Evolutionary conservation across 2,329 filamentous ascomycete species (phyloP), one percentile per base, ranked within the genome.

Genomic region (Venturiaceae sp.): DNA sequence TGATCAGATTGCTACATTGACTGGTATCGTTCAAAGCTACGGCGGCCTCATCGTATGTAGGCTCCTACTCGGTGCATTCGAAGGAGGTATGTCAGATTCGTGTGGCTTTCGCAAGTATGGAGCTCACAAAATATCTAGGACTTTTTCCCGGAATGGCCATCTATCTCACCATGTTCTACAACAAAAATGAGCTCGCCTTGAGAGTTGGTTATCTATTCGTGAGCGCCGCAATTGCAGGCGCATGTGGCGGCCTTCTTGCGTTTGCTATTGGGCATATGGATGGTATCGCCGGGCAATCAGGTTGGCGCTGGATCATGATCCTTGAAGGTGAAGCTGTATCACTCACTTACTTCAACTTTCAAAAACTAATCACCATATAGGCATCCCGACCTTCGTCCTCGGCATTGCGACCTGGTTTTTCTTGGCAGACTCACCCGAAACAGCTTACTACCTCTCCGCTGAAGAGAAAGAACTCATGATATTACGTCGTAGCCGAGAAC

Each of bases 81-180:
- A 89, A 70, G 85, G 85, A 0, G 86, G 86, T 0, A 73, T 55
- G 26, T 55, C 5, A 32, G 7, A 1, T 5, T 23, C 8, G 13
- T 37, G 14, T 19, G 6, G 23, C n/a, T 2, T 13, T 11, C 13
- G 3, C 32, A 5, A 3, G 5, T 5, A 8, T 9, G 8, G 34
- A 33, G 11, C 30, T 53, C 11, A 53, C 13, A 21, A 11, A 26
- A 16, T 2, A n/a, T 9, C 16, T 30, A 37, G 30, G 33, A 9
- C 37, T 89, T 0, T 88, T 89, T 63, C 86, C 87, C 0, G 86
- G 86, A 0, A 72, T 87, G 63, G 84, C 81, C 5, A 72, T 86
- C 19, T 89, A 89, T 64, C 76, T 91, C 19, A 90, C 87, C 0
- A 80, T 90, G 63, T 90, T 89, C 75, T 91, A 91, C 72, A 87